A percentile compares a stretch with the other conserved stretches of the same genome.
phyloP scores from a whole-genome alignment of 495 filamentous ascomycete genomes.

The Penicillium parvum region DNA sequence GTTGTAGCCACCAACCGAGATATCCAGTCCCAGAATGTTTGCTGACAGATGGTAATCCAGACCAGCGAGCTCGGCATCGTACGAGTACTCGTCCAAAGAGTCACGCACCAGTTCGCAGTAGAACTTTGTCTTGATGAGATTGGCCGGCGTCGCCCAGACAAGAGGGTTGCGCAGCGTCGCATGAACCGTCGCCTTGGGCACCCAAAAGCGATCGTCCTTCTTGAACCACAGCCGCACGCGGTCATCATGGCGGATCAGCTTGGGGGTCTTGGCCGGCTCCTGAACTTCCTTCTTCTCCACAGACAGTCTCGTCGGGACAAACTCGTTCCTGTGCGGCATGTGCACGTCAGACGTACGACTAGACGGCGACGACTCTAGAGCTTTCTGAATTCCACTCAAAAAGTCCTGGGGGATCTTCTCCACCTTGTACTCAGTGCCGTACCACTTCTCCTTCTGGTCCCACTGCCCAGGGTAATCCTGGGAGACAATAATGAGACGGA shows the following conservation, averaged over 20 bases:
- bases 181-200: slow-evolving; percentile 85
- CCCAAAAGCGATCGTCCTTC: slow-evolving; percentile 98
- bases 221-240: slow-evolving; percentile 91
- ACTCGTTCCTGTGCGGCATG: slow-evolving; percentile 91
- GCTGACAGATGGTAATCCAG: slow-evolving; percentile 74
- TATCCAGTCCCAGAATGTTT: slow-evolving; percentile 67
- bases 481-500: slow-evolving; percentile 74
- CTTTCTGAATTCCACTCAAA: slow-evolving; percentile 60
- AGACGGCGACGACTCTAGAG: slow-evolving; percentile 50
- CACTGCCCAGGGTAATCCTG: slow-evolving; percentile 79
- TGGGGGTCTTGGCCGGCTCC: slow-evolving; percentile 68
- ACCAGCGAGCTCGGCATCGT: slow-evolving; percentile 92
- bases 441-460: slow-evolving; percentile 93
- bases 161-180: slow-evolving; percentile 77
- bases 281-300: slow-evolving; percentile 89
- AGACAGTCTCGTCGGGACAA: slow-evolving; percentile 88
- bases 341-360: slow-evolving; percentile 68
- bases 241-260: slow-evolving; percentile 83
- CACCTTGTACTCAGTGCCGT: slow-evolving; percentile 87
- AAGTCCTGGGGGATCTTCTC: slow-evolving; percentile 79
- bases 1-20: slow-evolving; percentile 86
- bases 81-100: slow-evolving; percentile 88
- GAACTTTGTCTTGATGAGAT: slow-evolving; percentile 69
- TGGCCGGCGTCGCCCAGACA: slow-evolving; percentile 70
- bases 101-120: slow-evolving; percentile 88